Evolutionary conservation across 257 asterid species (phyloP), one percentile per base, ranked within the genome.

Genomic region (Nicotiana otophora): DNA sequence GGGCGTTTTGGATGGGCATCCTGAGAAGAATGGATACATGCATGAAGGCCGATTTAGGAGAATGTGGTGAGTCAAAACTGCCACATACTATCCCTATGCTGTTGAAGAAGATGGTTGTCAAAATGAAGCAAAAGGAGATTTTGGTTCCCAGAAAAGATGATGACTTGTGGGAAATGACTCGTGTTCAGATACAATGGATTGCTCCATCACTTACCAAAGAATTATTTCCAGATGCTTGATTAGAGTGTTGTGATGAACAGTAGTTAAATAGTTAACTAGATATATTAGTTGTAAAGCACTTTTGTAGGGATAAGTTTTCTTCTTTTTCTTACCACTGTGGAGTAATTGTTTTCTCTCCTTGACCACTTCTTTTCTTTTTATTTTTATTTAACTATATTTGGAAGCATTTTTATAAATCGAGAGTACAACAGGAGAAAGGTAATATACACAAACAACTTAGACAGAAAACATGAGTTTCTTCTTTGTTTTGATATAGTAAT

Each of bases 151-250:
- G 77, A 42, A 98, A 89, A 34, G 97, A 91, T 28, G 95, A 93
- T 84, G 97, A 94, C 81, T 53, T 95, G 83, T 95, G 97, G 98
- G 98, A 95, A 64, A 90, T 92, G 28, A 93, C 98, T 4, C 90
- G 83, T 66, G 88, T 90, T 83, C 98, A 95, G 89, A 93, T 93
- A 81, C 97, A 95, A 84, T 94, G 98, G 97, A 94, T 94, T 39
- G 95, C 95, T 85, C 99, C 99, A 1, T 86, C 91, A 6, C 90
- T 94, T 53, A 91, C 93, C 2, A 97, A 93, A 55, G 98, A 96
- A 80, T 64, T 96, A 75, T 93, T 96, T 82, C 97, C 97, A 19
- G 93, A 94, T 19, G 23, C 34, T 81, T 81, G 83, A 81, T 20
- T 34, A n/a, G 1, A 17, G 31, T 23, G 20, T 10, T 54, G 26